Percentiles rank a stretch among this genome's conserved stretches.
phyloP scores from a whole-genome alignment of 1,284 basidiomycete genomes.

The Apiotrichum sp. region DNA sequence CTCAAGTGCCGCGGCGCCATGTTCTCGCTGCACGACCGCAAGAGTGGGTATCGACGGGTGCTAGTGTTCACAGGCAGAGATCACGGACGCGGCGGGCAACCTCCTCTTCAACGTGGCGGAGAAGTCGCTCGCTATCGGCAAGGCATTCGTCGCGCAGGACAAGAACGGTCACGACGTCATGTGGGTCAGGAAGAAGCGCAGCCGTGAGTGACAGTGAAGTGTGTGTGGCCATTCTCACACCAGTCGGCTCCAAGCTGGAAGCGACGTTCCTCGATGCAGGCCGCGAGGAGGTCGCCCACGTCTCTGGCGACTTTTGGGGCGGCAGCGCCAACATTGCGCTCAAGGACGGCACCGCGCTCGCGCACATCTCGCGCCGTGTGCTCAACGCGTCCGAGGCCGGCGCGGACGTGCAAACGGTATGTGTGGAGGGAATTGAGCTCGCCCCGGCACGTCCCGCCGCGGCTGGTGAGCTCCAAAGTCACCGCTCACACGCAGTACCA shows the following conservation, averaged over 20 bases:
- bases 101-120: slow-evolving; percentile 10
- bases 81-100: slow-evolving; percentile 6
- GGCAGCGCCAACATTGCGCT: slow-evolving; percentile 6
- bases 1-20: slow-evolving; percentile 5
- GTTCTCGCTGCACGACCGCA: slow-evolving; percentile 8
- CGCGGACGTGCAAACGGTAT: slow-evolving; percentile 7
- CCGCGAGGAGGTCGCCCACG: background rate
- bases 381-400: background rate
- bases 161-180: background rate
- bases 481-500: slow-evolving; percentile 2
- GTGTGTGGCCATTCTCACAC: slow-evolving; percentile 1
- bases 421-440: background rate
- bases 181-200: background rate
- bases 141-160: background rate
- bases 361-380: slow-evolving; percentile 3
- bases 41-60: slow-evolving; percentile 6
- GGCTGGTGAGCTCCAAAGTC: no score
- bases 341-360: slow-evolving; percentile 5
- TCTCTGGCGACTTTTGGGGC: slow-evolving; percentile 8
- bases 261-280: slow-evolving; percentile 1
- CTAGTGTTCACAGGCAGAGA: background rate
- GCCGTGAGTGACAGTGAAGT: slow-evolving; percentile 6
- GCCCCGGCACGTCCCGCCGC: background rate
- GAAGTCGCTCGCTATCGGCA: background rate
- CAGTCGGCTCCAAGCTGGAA: slow-evolving; percentile 6